Evolutionary conservation across 1,139 yeast species (phyloP).

Genomic region (Diutina siamensis): DNA sequence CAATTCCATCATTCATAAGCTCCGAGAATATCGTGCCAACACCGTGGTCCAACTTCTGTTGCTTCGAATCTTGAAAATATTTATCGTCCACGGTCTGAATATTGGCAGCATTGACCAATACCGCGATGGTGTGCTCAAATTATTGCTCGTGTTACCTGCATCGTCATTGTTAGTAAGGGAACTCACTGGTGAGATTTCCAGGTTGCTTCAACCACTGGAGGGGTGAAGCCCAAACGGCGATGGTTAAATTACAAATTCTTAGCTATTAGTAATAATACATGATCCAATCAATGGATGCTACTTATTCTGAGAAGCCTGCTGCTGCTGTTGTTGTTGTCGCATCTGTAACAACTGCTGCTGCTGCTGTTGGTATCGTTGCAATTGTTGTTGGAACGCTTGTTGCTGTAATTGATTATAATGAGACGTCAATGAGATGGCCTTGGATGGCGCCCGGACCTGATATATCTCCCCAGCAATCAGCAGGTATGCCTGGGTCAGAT

Average conservation of each 20-base stretch:
- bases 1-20: constrained; percentile 20
- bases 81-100: neutral
- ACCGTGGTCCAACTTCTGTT: constrained; percentile 16
- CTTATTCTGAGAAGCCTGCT: neutral
- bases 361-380: constrained; percentile 32
- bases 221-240: no score
- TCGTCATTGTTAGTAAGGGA: constrained; percentile 1
- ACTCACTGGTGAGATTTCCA: constrained; percentile 2
- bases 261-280: neutral
- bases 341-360: constrained; percentile 2
- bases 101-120: neutral
- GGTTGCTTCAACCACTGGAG: neutral
- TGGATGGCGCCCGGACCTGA: constrained; percentile 56
- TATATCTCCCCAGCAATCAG: constrained; percentile 40
- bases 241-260: no score
- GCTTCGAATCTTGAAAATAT: constrained; percentile 1
- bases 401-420: constrained; percentile 35
- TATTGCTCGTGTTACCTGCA: neutral
- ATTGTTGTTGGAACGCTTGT: constrained; percentile 40
- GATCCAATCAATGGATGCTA: constrained; percentile 1
- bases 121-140: neutral
- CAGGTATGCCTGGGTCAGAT: constrained; percentile 38
- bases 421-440: constrained; percentile 32
- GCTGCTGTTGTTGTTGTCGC: constrained; percentile 1
- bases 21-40: constrained; percentile 18